phyloP scores from a whole-genome alignment of 2,329 filamentous ascomycete genomes.

The Talaromyces sp. region DNA sequence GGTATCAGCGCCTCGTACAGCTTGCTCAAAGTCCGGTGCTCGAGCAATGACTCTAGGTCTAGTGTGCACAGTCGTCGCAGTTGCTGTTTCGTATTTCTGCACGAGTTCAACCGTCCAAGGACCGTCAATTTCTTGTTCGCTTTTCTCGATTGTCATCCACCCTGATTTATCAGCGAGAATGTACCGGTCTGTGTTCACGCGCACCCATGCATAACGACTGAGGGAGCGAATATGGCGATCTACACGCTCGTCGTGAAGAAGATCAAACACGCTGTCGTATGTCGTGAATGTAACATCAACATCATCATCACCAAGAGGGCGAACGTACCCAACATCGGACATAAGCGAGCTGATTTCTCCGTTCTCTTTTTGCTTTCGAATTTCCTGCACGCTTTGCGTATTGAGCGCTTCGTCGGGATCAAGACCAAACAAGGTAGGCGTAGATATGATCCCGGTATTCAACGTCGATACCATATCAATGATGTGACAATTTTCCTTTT shows the following conservation, averaged over 20 bases:
- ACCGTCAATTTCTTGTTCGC: constrained; percentile 13
- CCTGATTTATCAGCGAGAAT: constrained; percentile 63
- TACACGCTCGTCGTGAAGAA: constrained; percentile 73
- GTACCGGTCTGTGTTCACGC: constrained; percentile 64
- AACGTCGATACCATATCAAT: constrained; percentile 93
- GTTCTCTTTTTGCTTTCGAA: constrained; percentile 49
- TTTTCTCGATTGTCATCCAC: constrained; percentile 51
- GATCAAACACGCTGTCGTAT: constrained; percentile 85
- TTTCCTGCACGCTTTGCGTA: constrained; percentile 57
- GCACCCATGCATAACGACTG: constrained; percentile 77
- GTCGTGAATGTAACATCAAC: constrained; percentile 72
- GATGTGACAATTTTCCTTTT: constrained; percentile 84
- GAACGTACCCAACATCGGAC: constrained; percentile 8
- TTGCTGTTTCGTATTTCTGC: constrained; percentile 22
- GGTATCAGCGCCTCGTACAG: constrained; percentile 79
- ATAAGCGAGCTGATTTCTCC: constrained; percentile 26
- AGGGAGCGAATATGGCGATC: constrained; percentile 73
- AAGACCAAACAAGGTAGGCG: constrained; percentile 86
- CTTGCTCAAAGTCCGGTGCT: constrained; percentile 63
- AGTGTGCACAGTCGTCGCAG: constrained; percentile 54
- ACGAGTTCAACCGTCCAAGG: constrained; percentile 32
- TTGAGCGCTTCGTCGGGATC: constrained; percentile 74
- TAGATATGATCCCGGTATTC: constrained; percentile 78
- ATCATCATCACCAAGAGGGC: constrained; percentile 20
- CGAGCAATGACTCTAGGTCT: constrained; percentile 64